These are phyloP conservation scores for Xylariaceae sp. DNA, from an alignment of 2,329 filamentous ascomycete genomes.

Conservation along the genomic window DNA sequence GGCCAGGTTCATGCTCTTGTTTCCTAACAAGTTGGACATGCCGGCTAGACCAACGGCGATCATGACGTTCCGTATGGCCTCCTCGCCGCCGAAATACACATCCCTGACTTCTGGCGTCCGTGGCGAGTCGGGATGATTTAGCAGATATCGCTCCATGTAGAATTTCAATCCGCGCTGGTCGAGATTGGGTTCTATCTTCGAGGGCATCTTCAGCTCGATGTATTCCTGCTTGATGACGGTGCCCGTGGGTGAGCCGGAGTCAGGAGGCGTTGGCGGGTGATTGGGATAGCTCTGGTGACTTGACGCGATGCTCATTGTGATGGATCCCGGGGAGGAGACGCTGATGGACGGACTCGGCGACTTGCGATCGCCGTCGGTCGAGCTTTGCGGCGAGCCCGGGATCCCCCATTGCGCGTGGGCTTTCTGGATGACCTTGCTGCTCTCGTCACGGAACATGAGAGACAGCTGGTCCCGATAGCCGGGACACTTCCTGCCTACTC, in stretches of 20 bases:
- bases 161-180: constrained; percentile 47
- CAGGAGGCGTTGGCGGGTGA: not conserved
- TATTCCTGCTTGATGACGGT: constrained; percentile 14
- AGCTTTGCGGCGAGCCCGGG: constrained; percentile 25
- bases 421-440: constrained; percentile 55
- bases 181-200: constrained; percentile 38
- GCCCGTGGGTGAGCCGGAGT: not conserved
- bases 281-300: constrained; percentile 3
- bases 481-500: constrained; percentile 55
- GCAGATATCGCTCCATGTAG: constrained; percentile 46
- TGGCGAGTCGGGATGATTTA: constrained; percentile 48
- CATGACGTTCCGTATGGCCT: constrained; percentile 44
- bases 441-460: constrained; percentile 63
- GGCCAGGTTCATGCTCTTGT: constrained; percentile 40
- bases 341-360: constrained; percentile 18
- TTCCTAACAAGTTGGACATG: constrained; percentile 48
- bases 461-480: constrained; percentile 61
- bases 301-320: constrained; percentile 13
- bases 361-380: constrained; percentile 22
- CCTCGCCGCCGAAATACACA: constrained; percentile 35
- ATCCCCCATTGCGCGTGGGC: constrained; percentile 48
- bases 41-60: constrained; percentile 54
- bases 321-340: not conserved
- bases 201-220: constrained; percentile 24
- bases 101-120: constrained; percentile 36